These are phyloP conservation scores for Ocimum tenuiflorum DNA, from an alignment of 257 asterid genomes.

Conservation along the genomic window DNA sequence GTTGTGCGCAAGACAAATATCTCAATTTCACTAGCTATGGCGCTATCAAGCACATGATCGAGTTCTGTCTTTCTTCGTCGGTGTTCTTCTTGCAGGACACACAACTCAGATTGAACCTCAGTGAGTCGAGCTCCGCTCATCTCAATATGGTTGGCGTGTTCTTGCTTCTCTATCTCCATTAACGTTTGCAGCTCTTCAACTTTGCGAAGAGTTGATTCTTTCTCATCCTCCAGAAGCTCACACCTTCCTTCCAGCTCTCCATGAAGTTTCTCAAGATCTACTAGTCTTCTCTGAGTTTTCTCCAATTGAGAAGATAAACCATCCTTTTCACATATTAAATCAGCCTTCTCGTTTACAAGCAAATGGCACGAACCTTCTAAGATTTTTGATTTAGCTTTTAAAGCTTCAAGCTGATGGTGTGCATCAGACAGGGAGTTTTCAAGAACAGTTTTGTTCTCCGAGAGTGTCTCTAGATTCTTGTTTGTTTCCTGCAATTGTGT, in stretches of 20 bases:
- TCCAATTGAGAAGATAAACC: slow-evolving; percentile 51
- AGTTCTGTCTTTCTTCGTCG: slow-evolving; percentile 45
- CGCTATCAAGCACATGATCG: slow-evolving; percentile 48
- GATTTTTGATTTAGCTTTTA: slow-evolving; percentile 52
- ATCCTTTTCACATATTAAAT: slow-evolving; percentile 51
- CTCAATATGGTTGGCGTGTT: slow-evolving; percentile 39
- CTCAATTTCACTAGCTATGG: slow-evolving; percentile 52
- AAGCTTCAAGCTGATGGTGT: slow-evolving; percentile 54
- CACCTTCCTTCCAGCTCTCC: slow-evolving; percentile 55
- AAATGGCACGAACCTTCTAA: slow-evolving; percentile 69
- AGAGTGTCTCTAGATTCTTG: slow-evolving; percentile 56
- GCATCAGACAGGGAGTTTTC: slow-evolving; percentile 58
- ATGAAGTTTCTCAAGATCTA: slow-evolving; percentile 47
- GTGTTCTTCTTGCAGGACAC: slow-evolving; percentile 45
- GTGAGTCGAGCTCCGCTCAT: slow-evolving; percentile 34
- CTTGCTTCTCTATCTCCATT: slow-evolving; percentile 55
- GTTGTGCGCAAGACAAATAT: slow-evolving; percentile 46
- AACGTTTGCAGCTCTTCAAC: slow-evolving; percentile 52
- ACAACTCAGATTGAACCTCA: slow-evolving; percentile 41
- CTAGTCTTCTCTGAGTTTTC: slow-evolving; percentile 38
- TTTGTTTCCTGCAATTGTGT: slow-evolving; percentile 48
- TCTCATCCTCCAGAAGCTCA: slow-evolving; percentile 61
- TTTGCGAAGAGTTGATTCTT: slow-evolving; percentile 42
- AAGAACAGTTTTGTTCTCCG: slow-evolving; percentile 59
- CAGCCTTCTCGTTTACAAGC: slow-evolving; percentile 64